Evolutionary conservation across 2,329 filamentous ascomycete genomes (phyloP).

Genomic region (Diaporthe longicolla): DNA sequence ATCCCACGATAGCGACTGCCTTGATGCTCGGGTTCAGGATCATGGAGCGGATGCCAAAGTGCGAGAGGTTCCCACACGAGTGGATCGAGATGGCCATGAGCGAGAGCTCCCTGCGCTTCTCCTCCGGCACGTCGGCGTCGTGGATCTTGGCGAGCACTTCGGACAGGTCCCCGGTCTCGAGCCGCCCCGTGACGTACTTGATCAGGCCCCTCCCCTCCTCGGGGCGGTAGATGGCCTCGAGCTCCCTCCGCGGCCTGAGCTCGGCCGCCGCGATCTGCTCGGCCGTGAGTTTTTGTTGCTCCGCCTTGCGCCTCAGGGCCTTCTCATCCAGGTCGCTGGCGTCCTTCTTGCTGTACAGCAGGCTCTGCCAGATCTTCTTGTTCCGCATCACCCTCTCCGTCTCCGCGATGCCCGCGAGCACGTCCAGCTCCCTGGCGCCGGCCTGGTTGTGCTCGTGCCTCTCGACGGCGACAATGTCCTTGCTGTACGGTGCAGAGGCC

Average conservation of each 20-base stretch:
- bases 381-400: constrained; percentile 83
- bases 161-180: constrained; percentile 80
- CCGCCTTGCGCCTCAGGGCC: constrained; percentile 53
- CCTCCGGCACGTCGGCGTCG: constrained; percentile 53
- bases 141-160: constrained; percentile 76
- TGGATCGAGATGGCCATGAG: constrained; percentile 96
- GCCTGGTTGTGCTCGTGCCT: constrained; percentile 88
- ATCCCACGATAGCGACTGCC: constrained; percentile 96
- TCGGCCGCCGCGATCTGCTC: constrained; percentile 56
- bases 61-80: constrained; percentile 97
- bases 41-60: constrained; percentile 91
- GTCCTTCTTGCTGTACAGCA: constrained; percentile 59
- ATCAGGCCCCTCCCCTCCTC: constrained; percentile 77
- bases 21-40: constrained; percentile 86
- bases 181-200: constrained; percentile 81
- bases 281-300: constrained; percentile 46
- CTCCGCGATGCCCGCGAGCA: constrained; percentile 82
- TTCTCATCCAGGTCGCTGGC: constrained; percentile 59
- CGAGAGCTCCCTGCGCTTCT: constrained; percentile 57
- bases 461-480: constrained; percentile 91
- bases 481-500: constrained; percentile 87
- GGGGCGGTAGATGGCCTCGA: constrained; percentile 66
- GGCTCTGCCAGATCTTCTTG: constrained; percentile 80
- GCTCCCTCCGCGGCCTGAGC: constrained; percentile 65
- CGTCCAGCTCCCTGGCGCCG: constrained; percentile 86